phyloP scores from a whole-genome alignment of 352 stramenopile genomes.

The Phytophthora rubi region DNA sequence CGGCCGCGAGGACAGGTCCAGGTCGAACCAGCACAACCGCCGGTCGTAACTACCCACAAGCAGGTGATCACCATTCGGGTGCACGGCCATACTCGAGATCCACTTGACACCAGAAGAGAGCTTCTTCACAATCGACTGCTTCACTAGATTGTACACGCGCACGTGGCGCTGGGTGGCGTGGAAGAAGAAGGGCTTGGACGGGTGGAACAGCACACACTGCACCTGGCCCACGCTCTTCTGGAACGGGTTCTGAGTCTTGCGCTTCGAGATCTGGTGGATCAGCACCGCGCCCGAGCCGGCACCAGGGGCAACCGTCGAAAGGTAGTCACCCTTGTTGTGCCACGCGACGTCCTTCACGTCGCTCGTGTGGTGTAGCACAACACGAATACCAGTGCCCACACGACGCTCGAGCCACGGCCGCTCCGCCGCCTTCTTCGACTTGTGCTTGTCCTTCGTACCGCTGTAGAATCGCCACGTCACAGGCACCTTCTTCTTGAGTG shows the following conservation, averaged over 20 bases:
- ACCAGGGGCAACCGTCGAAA: conserved; percentile 94
- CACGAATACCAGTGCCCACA: conserved; percentile 78
- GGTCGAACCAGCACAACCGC: conserved; percentile 99
- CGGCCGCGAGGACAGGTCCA: conserved; percentile 97
- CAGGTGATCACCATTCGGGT: conserved; percentile 98
- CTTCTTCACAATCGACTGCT: conserved; percentile 98
- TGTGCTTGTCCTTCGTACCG: conserved; percentile 83
- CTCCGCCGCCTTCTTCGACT: conserved; percentile 47
- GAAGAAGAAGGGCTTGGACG: conserved; percentile 99
- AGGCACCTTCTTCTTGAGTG: conserved; percentile 90
- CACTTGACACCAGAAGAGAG: conserved; percentile 98
- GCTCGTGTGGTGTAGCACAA: conserved; percentile 88
- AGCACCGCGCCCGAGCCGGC: conserved; percentile 92
- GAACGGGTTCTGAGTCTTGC: conserved; percentile 97
- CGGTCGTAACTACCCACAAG: conserved; percentile 98
- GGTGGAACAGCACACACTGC: conserved; percentile 98
- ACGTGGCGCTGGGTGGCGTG: conserved; percentile 99
- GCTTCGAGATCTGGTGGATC: conserved; percentile 99
- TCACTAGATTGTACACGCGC: conserved; percentile 99
- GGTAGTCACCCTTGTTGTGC: conserved; percentile 99
- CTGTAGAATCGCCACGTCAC: conserved; percentile 92
- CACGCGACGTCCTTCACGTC: conserved; percentile 95
- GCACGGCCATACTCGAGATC: conserved; percentile 99
- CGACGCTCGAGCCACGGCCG: conserved; percentile 79
- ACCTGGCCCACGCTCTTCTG: conserved; percentile 94